Evolutionary conservation across 257 asterid species (phyloP).

Genomic region (Solanum infundibuliforme): DNA sequence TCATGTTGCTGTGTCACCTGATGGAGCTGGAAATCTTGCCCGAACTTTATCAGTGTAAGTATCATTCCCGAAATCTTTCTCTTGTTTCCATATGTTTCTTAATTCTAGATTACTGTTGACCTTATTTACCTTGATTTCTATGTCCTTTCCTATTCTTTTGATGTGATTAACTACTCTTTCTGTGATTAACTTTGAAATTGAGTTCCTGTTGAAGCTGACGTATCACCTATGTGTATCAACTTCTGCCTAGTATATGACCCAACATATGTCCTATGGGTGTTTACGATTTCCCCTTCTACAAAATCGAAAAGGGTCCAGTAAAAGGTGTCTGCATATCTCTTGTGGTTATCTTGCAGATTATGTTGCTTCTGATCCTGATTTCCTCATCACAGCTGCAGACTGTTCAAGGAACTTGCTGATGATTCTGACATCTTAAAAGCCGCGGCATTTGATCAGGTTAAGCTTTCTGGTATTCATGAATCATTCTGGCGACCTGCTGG

Average conservation of each 20-base stretch:
- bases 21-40: slow-evolving; percentile 16
- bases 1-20: slow-evolving; percentile 6
- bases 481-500: slow-evolving; percentile 17
- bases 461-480: slow-evolving; percentile 5
- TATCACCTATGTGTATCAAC: neutral
- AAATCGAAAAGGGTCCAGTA: neutral
- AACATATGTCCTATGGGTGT: neutral
- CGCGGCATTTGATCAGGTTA: slow-evolving; percentile 1
- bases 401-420: slow-evolving; percentile 17
- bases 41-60: slow-evolving; percentile 11
- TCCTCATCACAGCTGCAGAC: slow-evolving; percentile 18
- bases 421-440: slow-evolving; percentile 12
- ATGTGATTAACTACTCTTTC: neutral
- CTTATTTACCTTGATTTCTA: neutral
- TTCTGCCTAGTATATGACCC: neutral
- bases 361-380: neutral
- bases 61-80: neutral
- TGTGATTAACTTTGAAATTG: neutral
- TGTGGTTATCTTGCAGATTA: neutral
- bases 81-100: neutral
- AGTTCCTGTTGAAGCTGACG: neutral
- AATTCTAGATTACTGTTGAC: neutral
- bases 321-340: neutral
- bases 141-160: neutral
- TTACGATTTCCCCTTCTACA: neutral